A percentile compares a stretch with the other conserved stretches of the same genome.
These are phyloP conservation scores for Diaporthe humulicola DNA, from an alignment of 2,329 filamentous ascomycete species.

Conservation along the genomic window DNA sequence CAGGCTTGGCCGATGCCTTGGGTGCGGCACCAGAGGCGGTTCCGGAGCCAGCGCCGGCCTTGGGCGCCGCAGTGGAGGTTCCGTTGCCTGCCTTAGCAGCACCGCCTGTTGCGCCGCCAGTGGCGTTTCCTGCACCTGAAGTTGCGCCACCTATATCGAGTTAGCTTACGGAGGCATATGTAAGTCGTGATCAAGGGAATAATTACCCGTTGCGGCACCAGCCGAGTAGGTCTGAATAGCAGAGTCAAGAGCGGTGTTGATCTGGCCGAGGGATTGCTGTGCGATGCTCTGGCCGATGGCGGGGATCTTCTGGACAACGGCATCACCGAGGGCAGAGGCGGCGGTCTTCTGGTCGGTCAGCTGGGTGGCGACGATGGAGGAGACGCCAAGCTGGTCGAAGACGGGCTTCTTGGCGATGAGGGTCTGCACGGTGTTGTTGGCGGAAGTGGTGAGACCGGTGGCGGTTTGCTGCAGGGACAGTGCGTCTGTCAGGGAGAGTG, in stretches of 20 bases:
- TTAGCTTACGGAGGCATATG: background rate
- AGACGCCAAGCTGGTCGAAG: slow-evolving; percentile 47
- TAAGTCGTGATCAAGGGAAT: background rate
- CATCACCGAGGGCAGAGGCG: slow-evolving; percentile 50
- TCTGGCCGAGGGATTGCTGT: slow-evolving; percentile 45
- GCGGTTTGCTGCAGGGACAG: slow-evolving; percentile 42
- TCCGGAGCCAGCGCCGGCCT: slow-evolving; percentile 4
- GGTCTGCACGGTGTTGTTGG: slow-evolving; percentile 42
- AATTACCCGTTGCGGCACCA: slow-evolving; percentile 8
- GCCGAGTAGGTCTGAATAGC: slow-evolving; percentile 42
- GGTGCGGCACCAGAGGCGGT: background rate
- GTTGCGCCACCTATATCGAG: background rate
- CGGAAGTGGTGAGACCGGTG: slow-evolving; percentile 41
- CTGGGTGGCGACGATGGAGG: slow-evolving; percentile 43
- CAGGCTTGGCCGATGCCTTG: background rate
- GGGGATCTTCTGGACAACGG: slow-evolving; percentile 47
- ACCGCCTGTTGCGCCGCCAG: background rate
- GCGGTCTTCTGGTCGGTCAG: slow-evolving; percentile 45
- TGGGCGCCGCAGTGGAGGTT: slow-evolving; percentile 5
- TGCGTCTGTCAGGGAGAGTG: slow-evolving; percentile 43
- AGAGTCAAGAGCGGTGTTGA: slow-evolving; percentile 42
- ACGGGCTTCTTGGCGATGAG: slow-evolving; percentile 45
- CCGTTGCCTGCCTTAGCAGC: slow-evolving; percentile 19
- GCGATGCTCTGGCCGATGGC: slow-evolving; percentile 47
- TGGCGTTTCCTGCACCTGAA: background rate